These are phyloP conservation scores for Hypoxylon sp. DNA, from an alignment of 2,329 filamentous ascomycete species.

Conservation along the genomic window DNA sequence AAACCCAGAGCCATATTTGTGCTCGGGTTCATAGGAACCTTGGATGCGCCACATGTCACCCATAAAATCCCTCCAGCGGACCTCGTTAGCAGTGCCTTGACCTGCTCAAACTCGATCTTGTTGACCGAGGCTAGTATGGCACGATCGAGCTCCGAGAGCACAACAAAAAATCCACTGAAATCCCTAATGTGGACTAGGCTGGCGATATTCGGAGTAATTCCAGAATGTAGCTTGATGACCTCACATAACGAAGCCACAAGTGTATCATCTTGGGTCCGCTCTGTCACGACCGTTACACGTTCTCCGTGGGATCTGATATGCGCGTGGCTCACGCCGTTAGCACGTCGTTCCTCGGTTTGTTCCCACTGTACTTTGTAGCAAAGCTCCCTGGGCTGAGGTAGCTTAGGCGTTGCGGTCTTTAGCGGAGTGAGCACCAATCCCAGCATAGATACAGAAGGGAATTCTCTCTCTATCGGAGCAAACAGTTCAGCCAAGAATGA, in stretches of 20 bases:
- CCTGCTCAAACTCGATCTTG: slow-evolving; percentile 35
- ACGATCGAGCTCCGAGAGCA: slow-evolving; percentile 44
- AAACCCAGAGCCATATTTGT: slow-evolving; percentile 48
- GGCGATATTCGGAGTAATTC: slow-evolving; percentile 30
- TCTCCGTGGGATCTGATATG: slow-evolving; percentile 36
- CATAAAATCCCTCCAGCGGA: slow-evolving; percentile 43
- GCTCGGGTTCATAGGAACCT: slow-evolving; percentile 43
- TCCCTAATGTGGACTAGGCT: slow-evolving; percentile 30
- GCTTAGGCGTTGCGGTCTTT: slow-evolving; percentile 43
- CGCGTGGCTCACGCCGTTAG: slow-evolving; percentile 38
- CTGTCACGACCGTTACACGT: slow-evolving; percentile 39
- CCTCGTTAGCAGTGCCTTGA: slow-evolving; percentile 40
- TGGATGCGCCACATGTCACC: slow-evolving; percentile 46
- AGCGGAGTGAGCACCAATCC: slow-evolving; percentile 41
- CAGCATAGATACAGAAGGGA: slow-evolving; percentile 40
- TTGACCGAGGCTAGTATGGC: slow-evolving; percentile 37
- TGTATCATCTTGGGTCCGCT: slow-evolving; percentile 37
- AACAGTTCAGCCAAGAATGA: slow-evolving; percentile 41
- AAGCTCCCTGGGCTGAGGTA: slow-evolving; percentile 53
- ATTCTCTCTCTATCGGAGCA: slow-evolving; percentile 37
- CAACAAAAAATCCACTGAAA: slow-evolving; percentile 40
- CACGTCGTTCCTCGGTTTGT: slow-evolving; percentile 36
- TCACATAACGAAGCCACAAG: slow-evolving; percentile 36
- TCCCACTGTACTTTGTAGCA: slow-evolving; percentile 49
- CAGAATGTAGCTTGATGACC: slow-evolving; percentile 38